These are phyloP conservation scores for Pinus taeda DNA, from an alignment of 75 land plant genomes.

Conservation along the genomic window DNA sequence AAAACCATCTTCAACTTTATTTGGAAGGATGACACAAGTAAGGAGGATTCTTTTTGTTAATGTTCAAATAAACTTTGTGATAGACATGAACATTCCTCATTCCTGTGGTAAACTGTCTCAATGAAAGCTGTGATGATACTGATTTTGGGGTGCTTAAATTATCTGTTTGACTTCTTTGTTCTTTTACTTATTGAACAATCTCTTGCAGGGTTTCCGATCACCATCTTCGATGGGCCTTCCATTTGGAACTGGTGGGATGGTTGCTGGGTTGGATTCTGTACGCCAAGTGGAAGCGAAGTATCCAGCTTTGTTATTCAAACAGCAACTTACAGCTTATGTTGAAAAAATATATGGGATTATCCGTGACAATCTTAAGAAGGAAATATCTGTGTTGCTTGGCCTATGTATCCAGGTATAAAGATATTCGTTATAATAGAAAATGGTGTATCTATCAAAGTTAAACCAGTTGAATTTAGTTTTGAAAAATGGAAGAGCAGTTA, in stretches of 20 bases:
- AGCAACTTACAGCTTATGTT: conserved; percentile 99
- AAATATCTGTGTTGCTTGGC: conserved; percentile 86
- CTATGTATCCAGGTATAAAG: conserved; percentile 86
- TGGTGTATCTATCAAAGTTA: not conserved
- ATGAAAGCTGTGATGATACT: too few relatives aligned
- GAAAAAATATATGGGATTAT: conserved; percentile 99
- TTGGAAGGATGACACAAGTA: conserved; percentile 96
- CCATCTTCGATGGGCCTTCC: conserved; percentile 75
- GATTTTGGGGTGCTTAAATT: too few relatives aligned
- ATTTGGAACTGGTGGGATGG: conserved; percentile 64
- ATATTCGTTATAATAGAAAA: not conserved
- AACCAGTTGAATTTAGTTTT: not conserved
- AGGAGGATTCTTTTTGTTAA: not conserved
- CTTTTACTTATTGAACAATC: not conserved
- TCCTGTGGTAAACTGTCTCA: too few relatives aligned
- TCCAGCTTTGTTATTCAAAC: conserved; percentile 98
- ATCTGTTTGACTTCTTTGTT: not conserved
- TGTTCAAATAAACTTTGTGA: not conserved
- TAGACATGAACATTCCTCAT: not conserved
- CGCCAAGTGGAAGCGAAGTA: conserved; percentile 99
- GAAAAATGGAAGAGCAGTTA: not conserved
- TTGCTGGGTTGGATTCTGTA: conserved; percentile 70
- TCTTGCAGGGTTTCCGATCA: conserved; percentile 84
- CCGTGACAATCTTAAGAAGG: conserved; percentile 95
- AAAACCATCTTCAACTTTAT: conserved; percentile 75